These are phyloP conservation scores for Ceratocystis harringtonii DNA, from an alignment of 2,329 filamentous ascomycete genomes.

Conservation along the genomic window DNA sequence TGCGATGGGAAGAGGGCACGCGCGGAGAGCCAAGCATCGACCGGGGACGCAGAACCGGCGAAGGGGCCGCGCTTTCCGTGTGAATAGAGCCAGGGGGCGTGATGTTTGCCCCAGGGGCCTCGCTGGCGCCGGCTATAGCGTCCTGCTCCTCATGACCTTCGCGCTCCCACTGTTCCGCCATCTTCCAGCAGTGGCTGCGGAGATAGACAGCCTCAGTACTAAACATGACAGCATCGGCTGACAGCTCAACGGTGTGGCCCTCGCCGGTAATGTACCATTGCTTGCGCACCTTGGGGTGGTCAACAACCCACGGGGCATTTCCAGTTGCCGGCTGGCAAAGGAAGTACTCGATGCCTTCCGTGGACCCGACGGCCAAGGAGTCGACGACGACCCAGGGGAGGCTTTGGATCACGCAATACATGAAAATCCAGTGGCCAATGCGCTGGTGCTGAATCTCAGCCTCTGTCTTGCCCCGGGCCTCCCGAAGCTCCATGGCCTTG, in stretches of 20 bases:
- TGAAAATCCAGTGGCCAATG: slow-evolving; percentile 66
- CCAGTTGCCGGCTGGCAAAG: slow-evolving; percentile 61
- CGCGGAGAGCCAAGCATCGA: slow-evolving; percentile 13
- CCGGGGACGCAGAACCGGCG: slow-evolving; percentile 9
- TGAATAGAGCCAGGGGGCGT: slow-evolving; percentile 13
- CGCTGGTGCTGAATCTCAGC: slow-evolving; percentile 57
- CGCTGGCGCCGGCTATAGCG: neutral
- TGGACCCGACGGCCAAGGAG: slow-evolving; percentile 52
- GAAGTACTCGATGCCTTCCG: slow-evolving; percentile 66
- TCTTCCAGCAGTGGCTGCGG: slow-evolving; percentile 42
- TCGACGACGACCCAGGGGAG: slow-evolving; percentile 66
- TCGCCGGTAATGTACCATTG: slow-evolving; percentile 65
- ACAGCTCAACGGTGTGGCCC: slow-evolving; percentile 38
- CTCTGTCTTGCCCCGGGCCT: slow-evolving; percentile 47
- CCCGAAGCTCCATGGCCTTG: slow-evolving; percentile 54
- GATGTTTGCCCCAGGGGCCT: slow-evolving; percentile 14
- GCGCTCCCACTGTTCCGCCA: slow-evolving; percentile 36
- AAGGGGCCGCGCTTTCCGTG: slow-evolving; percentile 4
- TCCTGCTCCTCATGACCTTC: slow-evolving; percentile 21
- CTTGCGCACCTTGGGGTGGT: slow-evolving; percentile 46
- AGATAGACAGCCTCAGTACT: slow-evolving; percentile 47
- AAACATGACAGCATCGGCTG: slow-evolving; percentile 44
- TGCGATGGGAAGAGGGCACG: slow-evolving; percentile 21
- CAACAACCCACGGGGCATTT: slow-evolving; percentile 57
- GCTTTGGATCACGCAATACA: slow-evolving; percentile 63